Evolutionary conservation across 106 monocot genomes (phyloP).

Genomic region (Acorus calamus): DNA sequence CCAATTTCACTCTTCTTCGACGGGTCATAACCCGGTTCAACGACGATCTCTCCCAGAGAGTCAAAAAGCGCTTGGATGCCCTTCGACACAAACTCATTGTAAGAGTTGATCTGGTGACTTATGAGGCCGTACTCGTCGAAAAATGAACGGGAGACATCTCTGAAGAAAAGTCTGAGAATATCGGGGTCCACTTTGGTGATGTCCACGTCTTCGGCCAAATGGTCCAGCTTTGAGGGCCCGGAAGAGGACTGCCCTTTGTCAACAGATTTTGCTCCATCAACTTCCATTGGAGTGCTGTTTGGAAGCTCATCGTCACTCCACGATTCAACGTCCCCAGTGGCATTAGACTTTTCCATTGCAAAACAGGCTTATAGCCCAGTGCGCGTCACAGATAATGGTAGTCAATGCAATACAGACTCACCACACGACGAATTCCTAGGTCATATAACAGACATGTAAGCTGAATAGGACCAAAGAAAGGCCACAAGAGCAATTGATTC

Average conservation of each 20-base stretch:
- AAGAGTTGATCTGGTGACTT: slow-evolving; percentile 84
- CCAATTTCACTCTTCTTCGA: slow-evolving; percentile 42
- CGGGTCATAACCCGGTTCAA: slow-evolving; percentile 77
- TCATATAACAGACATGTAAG: too few relatives aligned
- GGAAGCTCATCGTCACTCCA: too few relatives aligned
- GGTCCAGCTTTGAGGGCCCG: slow-evolving; percentile 23
- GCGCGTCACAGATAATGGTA: too few relatives aligned
- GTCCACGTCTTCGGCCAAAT: neutral
- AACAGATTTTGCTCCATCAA: neutral
- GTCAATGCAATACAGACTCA: too few relatives aligned
- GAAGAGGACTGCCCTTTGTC: slow-evolving; percentile 7
- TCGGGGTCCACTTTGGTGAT: slow-evolving; percentile 15
- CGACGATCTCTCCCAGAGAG: slow-evolving; percentile 59
- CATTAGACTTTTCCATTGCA: too few relatives aligned
- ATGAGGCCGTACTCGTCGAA: slow-evolving; percentile 73
- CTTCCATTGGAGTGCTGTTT: too few relatives aligned
- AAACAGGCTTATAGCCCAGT: too few relatives aligned
- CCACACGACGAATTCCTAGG: too few relatives aligned
- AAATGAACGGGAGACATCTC: slow-evolving; percentile 58
- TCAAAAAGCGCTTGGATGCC: slow-evolving; percentile 74
- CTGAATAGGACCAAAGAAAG: too few relatives aligned
- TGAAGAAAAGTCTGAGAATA: slow-evolving; percentile 55
- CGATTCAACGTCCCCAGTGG: too few relatives aligned
- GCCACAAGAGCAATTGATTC: too few relatives aligned
- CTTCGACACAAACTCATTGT: slow-evolving; percentile 59